Conservation (phyloP, 768 basidiomycete species). For the Udeniomyces megalosporus region DNA sequence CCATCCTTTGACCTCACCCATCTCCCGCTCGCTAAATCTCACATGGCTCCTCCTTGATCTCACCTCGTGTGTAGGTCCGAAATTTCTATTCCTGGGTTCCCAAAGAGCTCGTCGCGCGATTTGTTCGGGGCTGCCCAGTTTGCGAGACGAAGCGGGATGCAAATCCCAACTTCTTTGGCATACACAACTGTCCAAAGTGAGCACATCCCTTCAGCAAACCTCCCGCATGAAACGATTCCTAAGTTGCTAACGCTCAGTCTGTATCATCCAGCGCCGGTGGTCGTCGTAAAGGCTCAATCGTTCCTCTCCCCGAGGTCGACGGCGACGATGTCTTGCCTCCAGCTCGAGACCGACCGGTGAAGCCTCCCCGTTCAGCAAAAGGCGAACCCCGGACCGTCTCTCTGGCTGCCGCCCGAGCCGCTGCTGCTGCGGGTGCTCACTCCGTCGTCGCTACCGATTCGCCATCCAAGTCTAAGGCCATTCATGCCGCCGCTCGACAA, state of each 20-base stretch:
- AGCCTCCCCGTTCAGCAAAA: no score
- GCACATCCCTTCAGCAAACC: background rate
- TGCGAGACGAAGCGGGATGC: conserved; percentile 39
- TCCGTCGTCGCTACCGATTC: background rate
- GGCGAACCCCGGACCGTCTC: background rate
- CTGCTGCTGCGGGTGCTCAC: background rate
- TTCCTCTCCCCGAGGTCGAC: background rate
- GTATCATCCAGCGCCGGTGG: background rate
- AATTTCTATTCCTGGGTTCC: conserved; percentile 67
- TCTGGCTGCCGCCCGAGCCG: background rate
- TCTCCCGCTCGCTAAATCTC: no score
- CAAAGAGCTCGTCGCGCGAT: conserved; percentile 62
- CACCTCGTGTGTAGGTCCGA: conserved; percentile 35
- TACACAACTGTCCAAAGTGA: background rate
- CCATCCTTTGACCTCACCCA: background rate
- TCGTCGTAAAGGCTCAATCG: background rate
- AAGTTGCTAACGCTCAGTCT: no score
- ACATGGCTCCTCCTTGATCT: background rate
- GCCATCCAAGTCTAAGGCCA: background rate
- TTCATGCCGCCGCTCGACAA: background rate
- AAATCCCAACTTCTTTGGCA: background rate
- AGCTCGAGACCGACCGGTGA: no score
- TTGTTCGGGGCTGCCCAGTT: conserved; percentile 63
- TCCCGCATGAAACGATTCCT: no score
- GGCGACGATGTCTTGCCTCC: no score